Evolutionary conservation across 768 basidiomycete species (phyloP).

Genomic region (Suillus spraguei): DNA sequence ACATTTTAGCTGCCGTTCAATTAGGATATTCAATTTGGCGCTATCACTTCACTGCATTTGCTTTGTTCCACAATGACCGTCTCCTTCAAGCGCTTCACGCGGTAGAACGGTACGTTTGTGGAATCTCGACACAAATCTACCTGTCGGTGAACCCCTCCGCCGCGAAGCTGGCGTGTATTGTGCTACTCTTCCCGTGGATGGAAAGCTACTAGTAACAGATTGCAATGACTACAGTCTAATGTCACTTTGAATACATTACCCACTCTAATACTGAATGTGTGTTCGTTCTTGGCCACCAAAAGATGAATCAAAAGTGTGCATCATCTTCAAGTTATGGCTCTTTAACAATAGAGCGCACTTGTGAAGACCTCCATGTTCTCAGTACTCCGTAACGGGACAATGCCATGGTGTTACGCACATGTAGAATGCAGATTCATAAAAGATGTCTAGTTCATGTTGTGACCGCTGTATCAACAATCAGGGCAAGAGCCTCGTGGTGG

Average conservation of each 20-base stretch:
- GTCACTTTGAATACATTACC: neutral
- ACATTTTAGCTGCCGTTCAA: too few species aligned
- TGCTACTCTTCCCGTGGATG: neutral
- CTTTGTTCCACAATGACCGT: neutral
- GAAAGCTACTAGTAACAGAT: neutral
- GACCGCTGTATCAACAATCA: too few species aligned
- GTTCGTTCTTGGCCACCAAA: neutral
- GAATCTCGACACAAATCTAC: neutral
- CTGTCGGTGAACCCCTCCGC: conserved; percentile 4
- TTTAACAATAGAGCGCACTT: too few species aligned
- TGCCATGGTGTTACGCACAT: too few species aligned
- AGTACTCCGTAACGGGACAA: too few species aligned
- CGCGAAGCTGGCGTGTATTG: neutral
- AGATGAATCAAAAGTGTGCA: neutral
- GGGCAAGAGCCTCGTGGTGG: too few species aligned
- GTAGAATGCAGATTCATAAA: too few species aligned
- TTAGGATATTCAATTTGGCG: neutral
- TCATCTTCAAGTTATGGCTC: neutral
- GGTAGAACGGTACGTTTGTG: neutral
- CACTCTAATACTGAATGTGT: neutral
- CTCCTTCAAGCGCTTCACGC: conserved; percentile 3
- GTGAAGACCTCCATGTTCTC: too few species aligned
- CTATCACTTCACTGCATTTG: neutral
- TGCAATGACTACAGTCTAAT: neutral
- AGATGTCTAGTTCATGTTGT: too few species aligned